Base-by-base conservation (phyloP, 768 basidiomycete species). In the Pisolithus sp. region DNA sequence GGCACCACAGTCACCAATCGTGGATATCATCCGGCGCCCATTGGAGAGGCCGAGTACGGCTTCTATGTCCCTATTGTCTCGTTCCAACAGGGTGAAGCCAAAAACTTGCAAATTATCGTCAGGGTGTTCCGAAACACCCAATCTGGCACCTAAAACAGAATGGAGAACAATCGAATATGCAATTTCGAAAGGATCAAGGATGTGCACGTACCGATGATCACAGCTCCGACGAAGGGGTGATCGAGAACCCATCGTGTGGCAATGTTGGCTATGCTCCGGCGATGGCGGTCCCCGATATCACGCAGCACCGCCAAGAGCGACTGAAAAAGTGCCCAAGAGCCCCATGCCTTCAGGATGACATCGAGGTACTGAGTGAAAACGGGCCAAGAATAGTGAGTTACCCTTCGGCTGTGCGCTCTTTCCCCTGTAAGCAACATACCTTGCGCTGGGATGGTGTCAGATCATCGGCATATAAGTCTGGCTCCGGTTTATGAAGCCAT, bases 371-470 rank as follows among this genome's bases (percentile, higher is more conserved):
- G 53, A n/a, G 31, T 1, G 39, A 47, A 55, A 26, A 51, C 20
- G 48, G n/a, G 23, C 39, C 41, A 45, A 37, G 44, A 28, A 15
- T 20, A 31, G 13, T 39, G 30, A 43, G 18, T 44, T 28, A 52
- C 43, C 37, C n/a, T 23, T 15, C 20, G 30, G 43, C 43, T 6
- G 31, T 38, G 23, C 12, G 48, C 42, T 34, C 18, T 15, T 21
- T 7, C 24, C n/a, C 23, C 12, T 46, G 18, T n/a, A 40, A 43
- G 31, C 47, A n/a, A 56, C 70, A 60, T 59, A 80, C 89, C 78
- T 92, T 92, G 62, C 90, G 75, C 63, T 89, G 87, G 2, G 89
- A 92, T 5, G 90, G 89, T 0, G 86, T 90, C 59, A 91, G 70
- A 53, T 74, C 68, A 34, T 77, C 76, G 18, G 76, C 73, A 57